These are phyloP conservation scores for Erodium moschatum DNA, from an alignment of 441 rosid species.

Conservation along the genomic window DNA sequence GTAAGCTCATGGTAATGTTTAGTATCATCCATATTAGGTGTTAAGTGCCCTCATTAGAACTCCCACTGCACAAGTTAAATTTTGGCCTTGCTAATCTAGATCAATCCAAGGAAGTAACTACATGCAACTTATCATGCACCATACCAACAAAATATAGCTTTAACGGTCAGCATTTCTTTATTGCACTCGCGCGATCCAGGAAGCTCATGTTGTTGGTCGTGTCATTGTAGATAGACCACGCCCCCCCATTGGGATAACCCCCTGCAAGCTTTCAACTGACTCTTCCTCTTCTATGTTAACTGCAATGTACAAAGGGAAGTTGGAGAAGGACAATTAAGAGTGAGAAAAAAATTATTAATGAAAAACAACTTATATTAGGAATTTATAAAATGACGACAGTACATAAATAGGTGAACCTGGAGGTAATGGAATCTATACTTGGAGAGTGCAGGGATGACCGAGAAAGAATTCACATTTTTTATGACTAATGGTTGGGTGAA, in stretches of 20 bases:
- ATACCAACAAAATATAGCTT: background rate
- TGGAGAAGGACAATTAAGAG: background rate
- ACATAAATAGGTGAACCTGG: background rate
- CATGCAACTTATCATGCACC: background rate
- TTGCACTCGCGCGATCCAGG: constrained; percentile 8
- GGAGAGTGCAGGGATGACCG: background rate
- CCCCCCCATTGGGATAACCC: constrained; percentile 55
- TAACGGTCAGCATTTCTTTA: background rate
- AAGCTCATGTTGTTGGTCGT: constrained; percentile 68
- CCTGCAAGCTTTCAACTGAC: constrained; percentile 48
- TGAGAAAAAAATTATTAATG: background rate
- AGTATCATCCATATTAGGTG: background rate
- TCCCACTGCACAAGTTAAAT: background rate
- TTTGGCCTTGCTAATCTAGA: background rate
- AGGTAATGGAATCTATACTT: background rate
- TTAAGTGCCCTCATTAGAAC: too few species aligned
- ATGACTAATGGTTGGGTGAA: background rate
- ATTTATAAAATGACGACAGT: background rate
- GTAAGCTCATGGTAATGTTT: background rate
- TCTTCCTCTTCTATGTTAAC: constrained; percentile 60
- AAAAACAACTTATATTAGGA: background rate
- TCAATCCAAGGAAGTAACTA: background rate
- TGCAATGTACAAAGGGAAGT: constrained; percentile 22
- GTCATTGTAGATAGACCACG: constrained; percentile 93
- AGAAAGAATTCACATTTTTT: background rate